Conservation (phyloP, 352 stramenopile genomes). For the Globisporangium nodosum region DNA sequence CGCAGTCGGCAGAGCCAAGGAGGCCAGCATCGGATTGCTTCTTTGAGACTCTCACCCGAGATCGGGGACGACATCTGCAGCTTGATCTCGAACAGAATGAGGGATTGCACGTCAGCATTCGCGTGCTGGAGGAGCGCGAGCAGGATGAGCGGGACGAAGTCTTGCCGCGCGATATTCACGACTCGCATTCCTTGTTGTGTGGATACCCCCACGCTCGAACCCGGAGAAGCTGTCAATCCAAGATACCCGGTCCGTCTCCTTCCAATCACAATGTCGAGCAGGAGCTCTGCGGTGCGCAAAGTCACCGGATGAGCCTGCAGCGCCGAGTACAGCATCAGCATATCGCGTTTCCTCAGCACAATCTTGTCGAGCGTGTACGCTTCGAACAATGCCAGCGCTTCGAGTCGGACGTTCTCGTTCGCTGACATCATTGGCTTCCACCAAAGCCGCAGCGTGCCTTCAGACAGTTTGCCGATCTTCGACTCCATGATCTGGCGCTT, state of each 20-base stretch:
- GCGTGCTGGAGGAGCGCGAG: constrained; percentile 39
- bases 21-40: constrained; percentile 71
- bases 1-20: constrained; percentile 52
- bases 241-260: constrained; percentile 22
- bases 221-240: neutral
- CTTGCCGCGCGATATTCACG: constrained; percentile 44
- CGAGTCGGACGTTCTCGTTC: constrained; percentile 44
- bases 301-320: constrained; percentile 50
- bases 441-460: constrained; percentile 55
- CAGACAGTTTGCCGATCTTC: constrained; percentile 48
- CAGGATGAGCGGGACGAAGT: constrained; percentile 52
- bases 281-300: constrained; percentile 32
- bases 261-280: constrained; percentile 65
- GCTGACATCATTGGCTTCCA: constrained; percentile 56
- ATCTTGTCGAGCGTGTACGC: constrained; percentile 65
- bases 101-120: constrained; percentile 45
- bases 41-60: constrained; percentile 46
- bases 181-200: constrained; percentile 16
- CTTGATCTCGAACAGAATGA: constrained; percentile 51
- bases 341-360: constrained; percentile 45
- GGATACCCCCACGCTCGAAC: neutral
- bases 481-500: constrained; percentile 22
- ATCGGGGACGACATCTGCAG: constrained; percentile 33
- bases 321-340: constrained; percentile 55
- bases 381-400: constrained; percentile 63